Percentiles rank a stretch among this genome's conserved stretches.
Conservation (phyloP, 176 grass and related monocot genomes). For the Rhynchospora pubera region DNA sequence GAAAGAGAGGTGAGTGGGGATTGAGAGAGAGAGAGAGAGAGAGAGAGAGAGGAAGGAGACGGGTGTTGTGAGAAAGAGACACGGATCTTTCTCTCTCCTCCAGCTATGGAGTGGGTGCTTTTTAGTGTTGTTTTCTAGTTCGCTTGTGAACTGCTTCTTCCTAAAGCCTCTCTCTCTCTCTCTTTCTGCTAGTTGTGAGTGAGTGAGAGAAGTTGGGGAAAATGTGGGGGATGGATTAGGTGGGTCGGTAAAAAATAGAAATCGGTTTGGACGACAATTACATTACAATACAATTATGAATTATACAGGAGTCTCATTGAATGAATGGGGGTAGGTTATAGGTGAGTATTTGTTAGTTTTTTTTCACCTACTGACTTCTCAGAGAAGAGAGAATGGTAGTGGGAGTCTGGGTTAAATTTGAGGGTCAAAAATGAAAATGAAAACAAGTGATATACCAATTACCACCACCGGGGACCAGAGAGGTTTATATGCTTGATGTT, state of each 20-base stretch:
- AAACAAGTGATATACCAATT: not conserved
- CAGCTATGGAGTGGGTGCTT: constrained; percentile 11
- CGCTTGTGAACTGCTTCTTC: constrained; percentile 12
- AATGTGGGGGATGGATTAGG: not conserved
- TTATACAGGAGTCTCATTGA: not conserved
- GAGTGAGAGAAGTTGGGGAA: not conserved
- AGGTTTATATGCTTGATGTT: not conserved
- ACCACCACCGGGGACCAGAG: not conserved
- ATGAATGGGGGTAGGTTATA: not conserved
- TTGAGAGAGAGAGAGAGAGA: not conserved
- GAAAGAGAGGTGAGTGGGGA: not conserved
- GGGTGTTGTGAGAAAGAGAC: not conserved
- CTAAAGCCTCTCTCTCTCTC: constrained; percentile 3
- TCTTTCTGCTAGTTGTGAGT: not conserved
- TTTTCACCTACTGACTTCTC: not conserved
- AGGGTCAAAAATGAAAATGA: not conserved
- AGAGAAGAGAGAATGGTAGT: not conserved
- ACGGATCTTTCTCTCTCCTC: constrained; percentile 7
- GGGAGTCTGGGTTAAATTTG: not conserved
- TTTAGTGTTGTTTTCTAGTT: constrained; percentile 6
- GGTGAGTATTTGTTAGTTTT: not conserved
- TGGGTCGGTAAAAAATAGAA: constrained; percentile 2
- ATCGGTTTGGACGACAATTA: too few relatives aligned
- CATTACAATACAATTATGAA: too few relatives aligned
- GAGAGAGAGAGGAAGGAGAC: not conserved